A percentile compares a stretch with the other conserved stretches of the same genome.
Conservation (phyloP, 1,284 basidiomycete species). For the Abortiporus biennis region DNA sequence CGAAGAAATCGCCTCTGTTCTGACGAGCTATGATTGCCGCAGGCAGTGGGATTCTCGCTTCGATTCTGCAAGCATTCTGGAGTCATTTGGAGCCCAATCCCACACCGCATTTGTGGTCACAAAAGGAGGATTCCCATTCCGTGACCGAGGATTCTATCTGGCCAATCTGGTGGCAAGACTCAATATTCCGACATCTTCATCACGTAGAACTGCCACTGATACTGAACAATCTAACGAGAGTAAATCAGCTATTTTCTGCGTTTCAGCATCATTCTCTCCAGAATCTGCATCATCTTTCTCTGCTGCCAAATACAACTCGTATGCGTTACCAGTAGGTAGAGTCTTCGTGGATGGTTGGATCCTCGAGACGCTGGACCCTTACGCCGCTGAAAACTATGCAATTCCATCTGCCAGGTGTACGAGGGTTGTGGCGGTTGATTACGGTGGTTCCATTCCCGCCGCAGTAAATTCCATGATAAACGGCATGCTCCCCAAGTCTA, state of each 20-base stretch:
- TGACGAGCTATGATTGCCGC: constrained; percentile 68
- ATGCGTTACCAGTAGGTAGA: constrained; percentile 70
- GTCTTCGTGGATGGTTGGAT: constrained; percentile 95
- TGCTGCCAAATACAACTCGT: constrained; percentile 73
- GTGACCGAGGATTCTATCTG: constrained; percentile 83
- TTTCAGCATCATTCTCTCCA: constrained; percentile 72
- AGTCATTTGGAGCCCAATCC: constrained; percentile 78
- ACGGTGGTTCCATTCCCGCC: constrained; percentile 80
- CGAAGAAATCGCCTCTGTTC: constrained; percentile 78
- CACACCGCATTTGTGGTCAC: constrained; percentile 64
- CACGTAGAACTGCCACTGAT: constrained; percentile 22
- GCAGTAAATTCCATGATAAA: constrained; percentile 90
- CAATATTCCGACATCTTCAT: constrained; percentile 29
- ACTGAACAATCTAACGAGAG: constrained; percentile 26
- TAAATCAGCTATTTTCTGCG: constrained; percentile 64
- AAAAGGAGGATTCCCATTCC: constrained; percentile 85
- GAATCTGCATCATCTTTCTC: constrained; percentile 53
- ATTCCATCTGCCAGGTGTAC: constrained; percentile 94
- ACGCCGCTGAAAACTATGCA: constrained; percentile 90
- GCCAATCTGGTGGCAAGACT: constrained; percentile 72
- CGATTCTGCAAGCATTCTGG: constrained; percentile 63
- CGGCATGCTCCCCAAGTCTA: constrained; percentile 60
- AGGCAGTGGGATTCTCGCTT: constrained; percentile 84
- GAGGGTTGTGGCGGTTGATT: constrained; percentile 85
- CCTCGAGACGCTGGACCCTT: constrained; percentile 94